Base-by-base conservation (phyloP, 2,329 filamentous ascomycete species). In the Amylocarpus encephaloides region DNA sequence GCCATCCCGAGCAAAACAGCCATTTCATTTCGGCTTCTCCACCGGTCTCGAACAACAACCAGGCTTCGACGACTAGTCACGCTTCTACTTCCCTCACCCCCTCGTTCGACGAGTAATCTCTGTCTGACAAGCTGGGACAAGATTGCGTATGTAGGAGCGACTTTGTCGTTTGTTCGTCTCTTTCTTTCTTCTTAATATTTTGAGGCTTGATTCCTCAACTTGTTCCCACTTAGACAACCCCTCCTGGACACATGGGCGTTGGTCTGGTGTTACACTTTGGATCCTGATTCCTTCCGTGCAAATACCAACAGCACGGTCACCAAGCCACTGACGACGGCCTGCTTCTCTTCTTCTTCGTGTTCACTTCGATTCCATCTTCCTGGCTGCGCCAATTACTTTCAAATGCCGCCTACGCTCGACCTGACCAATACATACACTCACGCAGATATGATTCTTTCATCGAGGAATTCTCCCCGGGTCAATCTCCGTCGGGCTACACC, bases 401-500 rank as follows among this genome's bases (percentile, higher is more conserved):
- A 49, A 50, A 63, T 64, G 59, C 57, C 63, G 43, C 59, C 63
- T 49, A 52, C 52, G 49, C 59, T 64, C 39, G 59, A 65, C 38
- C 52, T 65, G 18, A 52, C 55, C 7, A 59, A 59, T 65, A 68
- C 70, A 63, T 69, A 67, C 62, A 67, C 61, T 53, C 57, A 62
- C 57, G 66, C 60, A 43, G 58, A 66, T 41, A 66, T 65, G 64
- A 63, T 68, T 65, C 64, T 68, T 60, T 67, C 64, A 7, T 56
- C 63, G 10, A 56, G 59, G 19, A 64, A 58, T 30, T 60, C 63
- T 5, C 77, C 80, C 46, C 71, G 77, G 40, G 71, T 84, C 54
- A 83, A 80, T 63, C 71, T 83, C 58, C 74, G 80, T 42, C 71
- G 78, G 56, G 74, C 77, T 30, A 72, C 73, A n/a, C 79, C 79